Evolutionary conservation across 805 yeast genomes (phyloP).

Genomic region (Candida suzukii): DNA sequence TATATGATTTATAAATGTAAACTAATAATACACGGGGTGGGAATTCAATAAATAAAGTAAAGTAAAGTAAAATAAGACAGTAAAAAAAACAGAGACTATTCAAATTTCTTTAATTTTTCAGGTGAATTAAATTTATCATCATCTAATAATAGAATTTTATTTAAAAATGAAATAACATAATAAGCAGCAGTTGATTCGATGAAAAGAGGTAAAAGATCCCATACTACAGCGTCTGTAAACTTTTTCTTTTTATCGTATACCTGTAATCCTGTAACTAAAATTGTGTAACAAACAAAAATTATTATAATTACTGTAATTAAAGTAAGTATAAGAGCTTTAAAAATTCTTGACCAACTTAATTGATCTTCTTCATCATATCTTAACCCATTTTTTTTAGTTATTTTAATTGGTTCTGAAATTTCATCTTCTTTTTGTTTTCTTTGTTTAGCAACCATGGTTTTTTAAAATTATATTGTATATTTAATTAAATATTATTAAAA

Average conservation of each 20-base stretch:
- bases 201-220: constrained; percentile 3
- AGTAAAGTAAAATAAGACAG: no score
- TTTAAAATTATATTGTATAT: no score
- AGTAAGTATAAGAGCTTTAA: constrained; percentile 14
- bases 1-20: no score
- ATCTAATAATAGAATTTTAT: neutral
- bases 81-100: no score
- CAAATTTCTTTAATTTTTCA: constrained; percentile 21
- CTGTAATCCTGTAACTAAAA: neutral
- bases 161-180: constrained; percentile 7
- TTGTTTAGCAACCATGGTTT: no score
- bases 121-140: neutral
- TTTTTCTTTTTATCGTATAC: neutral
- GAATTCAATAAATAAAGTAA: no score
- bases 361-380: constrained; percentile 16
- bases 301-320: constrained; percentile 2
- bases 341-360: constrained; percentile 8
- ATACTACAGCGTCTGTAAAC: constrained; percentile 1
- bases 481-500: no score
- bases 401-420: neutral
- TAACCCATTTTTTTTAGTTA: constrained; percentile 6
- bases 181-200: neutral
- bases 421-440: neutral
- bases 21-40: no score
- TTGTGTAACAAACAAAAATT: neutral